These are phyloP conservation scores for Podila horticola DNA, from an alignment of 192 early-diverging fungal species.

Conservation along the genomic window DNA sequence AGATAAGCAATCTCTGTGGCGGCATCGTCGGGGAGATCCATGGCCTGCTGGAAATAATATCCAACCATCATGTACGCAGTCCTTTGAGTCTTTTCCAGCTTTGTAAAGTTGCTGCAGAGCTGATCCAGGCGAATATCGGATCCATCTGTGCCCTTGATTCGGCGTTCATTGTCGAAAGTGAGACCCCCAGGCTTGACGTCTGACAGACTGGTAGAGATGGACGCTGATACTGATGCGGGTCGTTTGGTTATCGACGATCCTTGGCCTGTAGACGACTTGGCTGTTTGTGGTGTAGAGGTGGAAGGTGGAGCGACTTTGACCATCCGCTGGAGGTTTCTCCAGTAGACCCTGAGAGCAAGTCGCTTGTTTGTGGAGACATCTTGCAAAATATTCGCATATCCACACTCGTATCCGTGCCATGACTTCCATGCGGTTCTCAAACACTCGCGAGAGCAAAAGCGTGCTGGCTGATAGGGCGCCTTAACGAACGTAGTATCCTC, in stretches of 20 bases:
- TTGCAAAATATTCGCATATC: conserved; percentile 2
- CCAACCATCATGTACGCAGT: conserved; percentile 25
- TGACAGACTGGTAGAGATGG: neutral
- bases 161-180: conserved; percentile 8
- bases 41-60: conserved; percentile 21
- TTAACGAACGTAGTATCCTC: neutral
- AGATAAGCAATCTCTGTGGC: conserved; percentile 29
- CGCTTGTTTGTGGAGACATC: conserved; percentile 12
- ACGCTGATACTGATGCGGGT: neutral
- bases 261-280: no score
- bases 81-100: neutral
- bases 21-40: conserved; percentile 15
- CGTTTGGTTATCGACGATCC: neutral
- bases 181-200: conserved; percentile 3
- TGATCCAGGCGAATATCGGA: conserved; percentile 13
- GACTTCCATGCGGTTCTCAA: conserved; percentile 18
- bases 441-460: conserved; percentile 29
- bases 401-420: conserved; percentile 44
- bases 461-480: conserved; percentile 4
- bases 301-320: neutral
- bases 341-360: conserved; percentile 24
- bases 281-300: no score
- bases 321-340: conserved; percentile 18
- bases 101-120: conserved; percentile 24
- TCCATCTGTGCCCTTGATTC: conserved; percentile 12